These are phyloP conservation scores for Globisporangium ultimum DNA, from an alignment of 352 stramenopile species.

Conservation along the genomic window DNA sequence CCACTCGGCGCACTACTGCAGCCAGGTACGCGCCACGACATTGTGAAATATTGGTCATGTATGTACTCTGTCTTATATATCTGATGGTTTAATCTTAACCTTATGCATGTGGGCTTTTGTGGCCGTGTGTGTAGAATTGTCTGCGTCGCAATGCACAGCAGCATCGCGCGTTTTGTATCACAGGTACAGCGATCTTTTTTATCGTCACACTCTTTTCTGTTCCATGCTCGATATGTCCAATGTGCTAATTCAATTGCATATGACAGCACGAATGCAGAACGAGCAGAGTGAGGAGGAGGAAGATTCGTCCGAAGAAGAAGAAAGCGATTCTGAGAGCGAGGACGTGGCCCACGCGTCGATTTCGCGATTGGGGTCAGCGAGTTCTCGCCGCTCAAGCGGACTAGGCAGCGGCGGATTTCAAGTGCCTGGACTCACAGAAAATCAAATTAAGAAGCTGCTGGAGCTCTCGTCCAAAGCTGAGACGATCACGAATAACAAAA, in stretches of 20 bases:
- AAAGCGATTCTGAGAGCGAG: constrained; percentile 74
- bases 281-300: constrained; percentile 51
- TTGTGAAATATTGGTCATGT: constrained; percentile 3
- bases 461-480: constrained; percentile 61
- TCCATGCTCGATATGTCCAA: too few relatives aligned
- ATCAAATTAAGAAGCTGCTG: constrained; percentile 68
- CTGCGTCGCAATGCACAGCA: constrained; percentile 65
- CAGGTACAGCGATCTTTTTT: constrained; percentile 14
- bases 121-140: constrained; percentile 36
- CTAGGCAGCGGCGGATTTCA: constrained; percentile 21
- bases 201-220: too few relatives aligned
- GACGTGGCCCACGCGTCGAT: constrained; percentile 27
- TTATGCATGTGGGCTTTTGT: not conserved
- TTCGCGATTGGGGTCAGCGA: constrained; percentile 15
- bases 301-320: constrained; percentile 57
- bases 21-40: constrained; percentile 30
- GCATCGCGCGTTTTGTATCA: constrained; percentile 73
- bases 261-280: constrained; percentile 51
- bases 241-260: not conserved
- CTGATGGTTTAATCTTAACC: not conserved
- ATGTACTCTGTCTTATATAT: not conserved
- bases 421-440: constrained; percentile 48
- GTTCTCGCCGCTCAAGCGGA: constrained; percentile 9
- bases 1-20: constrained; percentile 67
- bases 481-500: constrained; percentile 34